Conservation (phyloP, 1,284 basidiomycete species). For the Dichomitus squalens region DNA sequence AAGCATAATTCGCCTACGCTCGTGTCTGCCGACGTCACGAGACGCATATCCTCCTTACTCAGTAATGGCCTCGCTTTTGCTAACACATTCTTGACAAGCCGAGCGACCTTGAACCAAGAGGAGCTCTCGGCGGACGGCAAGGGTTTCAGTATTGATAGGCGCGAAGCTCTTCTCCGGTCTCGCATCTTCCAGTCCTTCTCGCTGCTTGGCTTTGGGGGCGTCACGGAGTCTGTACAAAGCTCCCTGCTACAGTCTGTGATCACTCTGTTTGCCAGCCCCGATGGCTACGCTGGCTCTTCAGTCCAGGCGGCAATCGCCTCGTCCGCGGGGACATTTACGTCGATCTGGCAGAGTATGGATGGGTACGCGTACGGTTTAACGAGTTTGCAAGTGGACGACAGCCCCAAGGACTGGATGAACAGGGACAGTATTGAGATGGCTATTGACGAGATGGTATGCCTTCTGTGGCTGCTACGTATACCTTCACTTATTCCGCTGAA, state of each 20-base stretch:
- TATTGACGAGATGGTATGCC: slow-evolving; percentile 72
- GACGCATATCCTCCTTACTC: slow-evolving; percentile 85
- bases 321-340: slow-evolving; percentile 83
- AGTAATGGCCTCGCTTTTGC: slow-evolving; percentile 91
- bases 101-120: slow-evolving; percentile 52
- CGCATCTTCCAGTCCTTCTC: slow-evolving; percentile 92
- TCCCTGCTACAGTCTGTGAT: slow-evolving; percentile 84
- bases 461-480: too few relatives aligned
- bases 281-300: slow-evolving; percentile 77
- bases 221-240: slow-evolving; percentile 82
- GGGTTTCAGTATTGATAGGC: slow-evolving; percentile 69
- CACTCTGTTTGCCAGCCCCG: slow-evolving; percentile 85
- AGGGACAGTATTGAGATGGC: slow-evolving; percentile 78
- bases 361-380: slow-evolving; percentile 95
- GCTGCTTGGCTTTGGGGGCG: slow-evolving; percentile 75
- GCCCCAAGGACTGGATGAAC: slow-evolving; percentile 62
- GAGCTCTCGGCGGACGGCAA: slow-evolving; percentile 39
- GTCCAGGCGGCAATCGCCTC: slow-evolving; percentile 93
- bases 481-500: background rate
- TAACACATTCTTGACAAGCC: slow-evolving; percentile 60
- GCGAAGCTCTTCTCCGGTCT: slow-evolving; percentile 83
- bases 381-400: slow-evolving; percentile 57
- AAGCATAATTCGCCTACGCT: slow-evolving; percentile 76
- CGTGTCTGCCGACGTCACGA: slow-evolving; percentile 89
- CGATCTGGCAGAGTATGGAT: slow-evolving; percentile 86